Evolutionary conservation across 306 rosid species (phyloP), one percentile per base, ranked within the genome.

Genomic region (Delonix regia): DNA sequence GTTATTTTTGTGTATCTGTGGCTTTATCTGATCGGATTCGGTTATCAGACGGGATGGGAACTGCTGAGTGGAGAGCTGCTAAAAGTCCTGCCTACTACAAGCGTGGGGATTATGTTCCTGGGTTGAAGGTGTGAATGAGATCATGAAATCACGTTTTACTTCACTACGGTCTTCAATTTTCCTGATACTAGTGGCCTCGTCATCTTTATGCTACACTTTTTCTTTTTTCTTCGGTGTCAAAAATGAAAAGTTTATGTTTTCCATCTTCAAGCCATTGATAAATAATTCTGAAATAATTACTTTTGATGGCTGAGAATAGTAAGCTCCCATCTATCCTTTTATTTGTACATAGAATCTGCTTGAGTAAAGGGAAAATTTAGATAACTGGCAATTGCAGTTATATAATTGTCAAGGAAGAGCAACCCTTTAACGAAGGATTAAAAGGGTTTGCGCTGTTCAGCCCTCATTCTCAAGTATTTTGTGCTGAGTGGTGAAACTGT

Each of bases 51-150:
- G 98, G 98, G 10, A 93, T 93, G 98, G 98, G 98, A 16, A 93
- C 98, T 9, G 97, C 98, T 0, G 98, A 88, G 85, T 93, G 98
- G 98, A 90, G 93, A 80, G 98, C 98, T 18, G 92, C 98, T 5
- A 93, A 93, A 86, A 90, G 85, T 84, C 87, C 98, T 19, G 64
- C 96, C 19, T 93, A 93, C 60, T 93, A 89, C 88, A 93, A 93
- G 86, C 98, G 98, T 81, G 98, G 96, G 47, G 97, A 93, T 76
- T 93, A 90, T 64, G 98, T 80, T 82, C 97, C 98, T 74, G 98
- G 98, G 41, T 76, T 93, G 85, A 93, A 93, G 92, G 98, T 89
- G 72, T 77, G 83, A 45, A 22, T 25, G 6, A 57, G 60, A 51
- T 5, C 8, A 11, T 47, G 27, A 57, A 57, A 57, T 8, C 24